These are phyloP conservation scores for Epichloe hybrida DNA, from an alignment of 2,329 filamentous ascomycete species.

Conservation along the genomic window DNA sequence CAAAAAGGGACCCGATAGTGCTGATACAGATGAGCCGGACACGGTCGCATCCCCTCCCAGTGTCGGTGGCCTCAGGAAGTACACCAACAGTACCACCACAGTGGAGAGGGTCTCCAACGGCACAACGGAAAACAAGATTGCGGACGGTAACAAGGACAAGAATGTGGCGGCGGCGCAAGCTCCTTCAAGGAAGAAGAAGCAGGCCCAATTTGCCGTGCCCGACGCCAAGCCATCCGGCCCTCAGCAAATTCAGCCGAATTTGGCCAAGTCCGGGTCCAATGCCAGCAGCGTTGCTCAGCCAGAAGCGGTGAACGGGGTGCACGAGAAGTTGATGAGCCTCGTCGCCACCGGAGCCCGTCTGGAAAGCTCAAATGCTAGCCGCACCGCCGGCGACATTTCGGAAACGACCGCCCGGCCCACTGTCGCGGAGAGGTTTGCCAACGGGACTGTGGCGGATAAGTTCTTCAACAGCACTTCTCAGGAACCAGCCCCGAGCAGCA, in stretches of 20 bases:
- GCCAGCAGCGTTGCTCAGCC: not conserved
- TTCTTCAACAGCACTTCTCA: not conserved
- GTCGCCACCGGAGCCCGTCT: not conserved
- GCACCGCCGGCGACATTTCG: not conserved
- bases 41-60: not conserved
- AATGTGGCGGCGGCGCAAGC: not conserved
- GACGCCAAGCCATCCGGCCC: too few species aligned
- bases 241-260: not conserved
- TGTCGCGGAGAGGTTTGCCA: not conserved
- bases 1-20: too few species aligned
- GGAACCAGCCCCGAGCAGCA: not conserved
- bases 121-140: not conserved
- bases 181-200: too few species aligned
- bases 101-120: not conserved
- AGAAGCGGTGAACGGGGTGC: not conserved
- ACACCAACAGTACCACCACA: not conserved
- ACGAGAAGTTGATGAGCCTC: not conserved
- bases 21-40: not conserved
- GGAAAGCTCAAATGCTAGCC: not conserved
- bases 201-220: not conserved
- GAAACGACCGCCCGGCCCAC: not conserved
- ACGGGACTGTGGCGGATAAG: not conserved
- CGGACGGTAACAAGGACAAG: too few species aligned
- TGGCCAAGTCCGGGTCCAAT: not conserved
- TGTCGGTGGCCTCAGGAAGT: not conserved